Evolutionary conservation across 2,329 filamentous ascomycete genomes (phyloP), one percentile per base, ranked within the genome.

Genomic region (Cladosporium halotolerans): DNA sequence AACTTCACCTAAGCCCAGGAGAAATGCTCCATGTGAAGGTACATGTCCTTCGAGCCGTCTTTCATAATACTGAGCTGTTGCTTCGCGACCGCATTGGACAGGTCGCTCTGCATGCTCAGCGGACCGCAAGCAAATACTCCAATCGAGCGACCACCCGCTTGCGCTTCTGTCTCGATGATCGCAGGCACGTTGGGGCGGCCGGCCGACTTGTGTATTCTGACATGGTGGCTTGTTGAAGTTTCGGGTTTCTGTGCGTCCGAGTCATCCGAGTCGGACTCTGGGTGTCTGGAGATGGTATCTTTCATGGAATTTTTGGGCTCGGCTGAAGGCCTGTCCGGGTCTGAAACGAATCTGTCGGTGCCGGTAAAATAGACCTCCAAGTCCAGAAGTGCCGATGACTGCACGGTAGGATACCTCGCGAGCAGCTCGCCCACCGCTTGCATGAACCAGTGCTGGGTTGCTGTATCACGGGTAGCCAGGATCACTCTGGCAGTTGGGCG

Each of bases 1-100:
- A 28, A 0, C 23, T 7, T 4, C 23, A 28, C 23, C 23, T 55
- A 68, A 36, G 72, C 72, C 72, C 61, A 76, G 57, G 69, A 71
- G 57, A 78, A 78, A 51, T 73, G 68, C 62, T 79, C 76, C 18
- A 70, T 69, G 63, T 78, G 75, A 53, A 78, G 56, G 63, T 74
- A 76, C 2, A 77, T 66, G 33, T 63, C 63, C 3, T 55, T 53
- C 45, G 59, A 62, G 1, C 57, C 60, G 5, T 62, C 66, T 14
- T 59, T 67, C 7, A 74, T 23, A 10, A 73, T 68, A 7, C 56
- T 55, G 51, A 70, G 45, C 51, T 79, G 75, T 39, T 69, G 70
- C n/a, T 50, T 50, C 1, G 75, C 74, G 16, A 75, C 74, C 7
- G 73, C 74, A 62, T 76, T 73, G 2, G 73, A 66, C 8, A 76